Percentiles rank a stretch among this genome's conserved stretches.
phyloP scores from a whole-genome alignment of 805 yeast genomes.

The Tetrapisispora phaffii region DNA sequence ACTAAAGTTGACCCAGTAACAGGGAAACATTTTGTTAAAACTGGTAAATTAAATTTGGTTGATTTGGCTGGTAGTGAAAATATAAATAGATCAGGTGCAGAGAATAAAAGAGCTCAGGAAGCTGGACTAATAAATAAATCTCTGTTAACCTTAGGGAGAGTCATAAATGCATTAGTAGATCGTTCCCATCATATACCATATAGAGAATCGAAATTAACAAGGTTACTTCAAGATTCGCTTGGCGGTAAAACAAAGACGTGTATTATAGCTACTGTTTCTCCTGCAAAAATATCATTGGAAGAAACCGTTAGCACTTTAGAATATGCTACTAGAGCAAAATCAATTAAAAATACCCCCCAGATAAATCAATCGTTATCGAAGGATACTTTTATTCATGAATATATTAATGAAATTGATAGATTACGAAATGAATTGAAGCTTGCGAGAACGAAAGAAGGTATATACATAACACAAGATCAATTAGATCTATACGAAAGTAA shows the following conservation, averaged over 20 bases:
- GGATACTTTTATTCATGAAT: conserved; percentile 33
- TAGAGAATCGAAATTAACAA: conserved; percentile 71
- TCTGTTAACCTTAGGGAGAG: conserved; percentile 74
- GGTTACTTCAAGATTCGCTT: conserved; percentile 68
- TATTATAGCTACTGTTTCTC: conserved; percentile 73
- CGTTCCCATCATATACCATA: conserved; percentile 67
- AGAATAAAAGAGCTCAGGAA: conserved; percentile 74
- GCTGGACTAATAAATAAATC: conserved; percentile 89
- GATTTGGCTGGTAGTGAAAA: conserved; percentile 93
- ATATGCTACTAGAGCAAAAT: conserved; percentile 75
- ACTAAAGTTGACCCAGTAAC: conserved; percentile 39
- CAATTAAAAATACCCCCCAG: conserved; percentile 60
- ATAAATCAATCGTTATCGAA: conserved; percentile 45
- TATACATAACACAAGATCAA: conserved; percentile 45
- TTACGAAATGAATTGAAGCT: conserved; percentile 53
- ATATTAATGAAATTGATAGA: conserved; percentile 44
- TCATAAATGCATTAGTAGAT: conserved; percentile 64
- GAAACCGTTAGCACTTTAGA: conserved; percentile 76
- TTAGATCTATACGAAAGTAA: conserved; percentile 36
- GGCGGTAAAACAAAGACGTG: conserved; percentile 82
- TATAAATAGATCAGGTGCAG: conserved; percentile 74
- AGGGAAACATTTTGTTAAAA: conserved; percentile 40
- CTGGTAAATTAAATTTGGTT: conserved; percentile 73
- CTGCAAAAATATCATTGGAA: conserved; percentile 59
- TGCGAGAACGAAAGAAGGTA: conserved; percentile 45